Percentiles rank a stretch among this genome's conserved stretches.
phyloP scores from a whole-genome alignment of 163 green algal species.

The Scenedesmus sp. region DNA sequence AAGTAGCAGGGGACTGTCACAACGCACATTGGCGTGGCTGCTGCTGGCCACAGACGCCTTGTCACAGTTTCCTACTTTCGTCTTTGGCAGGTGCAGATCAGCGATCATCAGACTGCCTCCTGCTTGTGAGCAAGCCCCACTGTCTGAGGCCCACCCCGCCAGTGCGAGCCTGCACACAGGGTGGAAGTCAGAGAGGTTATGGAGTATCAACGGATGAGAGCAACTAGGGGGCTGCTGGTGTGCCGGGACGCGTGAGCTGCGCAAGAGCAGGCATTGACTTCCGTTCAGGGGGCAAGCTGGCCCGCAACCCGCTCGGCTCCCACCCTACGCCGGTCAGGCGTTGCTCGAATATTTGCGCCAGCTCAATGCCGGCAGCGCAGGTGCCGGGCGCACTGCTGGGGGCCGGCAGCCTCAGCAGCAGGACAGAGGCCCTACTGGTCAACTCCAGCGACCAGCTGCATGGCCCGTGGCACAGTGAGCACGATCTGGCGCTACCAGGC shows the following conservation, averaged over 20 bases:
- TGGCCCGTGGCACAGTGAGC: not conserved
- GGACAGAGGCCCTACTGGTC: not conserved
- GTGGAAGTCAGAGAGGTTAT: not conserved
- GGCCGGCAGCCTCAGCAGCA: not conserved
- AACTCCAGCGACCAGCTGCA: slow-evolving; percentile 11
- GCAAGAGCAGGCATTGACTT: slow-evolving; percentile 1
- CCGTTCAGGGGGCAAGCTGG: not conserved
- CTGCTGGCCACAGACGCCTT: not conserved
- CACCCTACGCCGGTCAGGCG: not conserved
- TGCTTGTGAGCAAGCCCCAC: not conserved
- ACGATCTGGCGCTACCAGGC: not conserved
- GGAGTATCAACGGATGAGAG: not conserved
- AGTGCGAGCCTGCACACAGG: not conserved
- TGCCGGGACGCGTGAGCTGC: not conserved
- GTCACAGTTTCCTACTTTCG: not conserved
- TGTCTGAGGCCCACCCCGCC: not conserved
- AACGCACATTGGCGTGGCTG: not conserved
- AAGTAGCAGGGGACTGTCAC: not conserved
- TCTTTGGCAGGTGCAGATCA: not conserved
- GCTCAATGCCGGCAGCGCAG: slow-evolving; percentile 2
- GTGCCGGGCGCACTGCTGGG: not conserved
- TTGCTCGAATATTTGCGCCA: not conserved
- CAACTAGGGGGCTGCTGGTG: not conserved
- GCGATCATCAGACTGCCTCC: not conserved
- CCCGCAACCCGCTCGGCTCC: not conserved